Base-by-base conservation (phyloP, 441 rosid species). In the Aquilaria agallochum region DNA sequence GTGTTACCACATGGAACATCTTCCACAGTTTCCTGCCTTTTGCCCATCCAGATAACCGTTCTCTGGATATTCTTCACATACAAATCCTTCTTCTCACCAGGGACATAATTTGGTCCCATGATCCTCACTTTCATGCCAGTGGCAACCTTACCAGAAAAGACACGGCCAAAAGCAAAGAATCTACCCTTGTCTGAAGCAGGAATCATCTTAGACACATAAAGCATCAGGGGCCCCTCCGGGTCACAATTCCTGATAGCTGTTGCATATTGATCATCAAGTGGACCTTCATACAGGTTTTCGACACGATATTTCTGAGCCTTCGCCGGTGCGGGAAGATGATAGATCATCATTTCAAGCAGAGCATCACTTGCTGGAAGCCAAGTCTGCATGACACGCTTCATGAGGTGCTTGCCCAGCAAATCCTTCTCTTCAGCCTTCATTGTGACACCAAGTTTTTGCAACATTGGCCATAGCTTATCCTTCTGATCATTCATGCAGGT, bases 1-100 rank as follows among this genome's bases (percentile, higher is more conserved):
- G 69, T 58, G 69, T 65, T 65, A 44, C 69, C 69, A 58, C 69
- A 65, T n/a, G 69, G 69, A 5, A 65, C 69, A 58, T 65, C 69
- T 45, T 65, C 69, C 3, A 65, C 69, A 30, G 69, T 65, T 51
- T 65, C 69, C 58, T 65, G 69, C 58, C n/a, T 65, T 56, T 65
- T 65, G 13, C 69, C 69, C 69, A 58, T 65, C 69, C 69, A 65
- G 31, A 65, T 65, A 52, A 65, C 69, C 27, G 69, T 65, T 58
- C 69, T 65, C 58, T 65, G 69, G 1, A 65, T 62, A 42, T 62
- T 65, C 69, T 65, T 65, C 11, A 52, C 57, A 51, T 65, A 65
- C 69, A 65, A 58, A 14, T 65, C 69, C 52, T 65, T 65, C 52
- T 65, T 65, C 69, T 65, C 69, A 50, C 69, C 69, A 36, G 63